Percentiles rank a stretch among this genome's conserved stretches.
phyloP scores from a whole-genome alignment of 441 rosid genomes.

The Erysimum cheiri region DNA sequence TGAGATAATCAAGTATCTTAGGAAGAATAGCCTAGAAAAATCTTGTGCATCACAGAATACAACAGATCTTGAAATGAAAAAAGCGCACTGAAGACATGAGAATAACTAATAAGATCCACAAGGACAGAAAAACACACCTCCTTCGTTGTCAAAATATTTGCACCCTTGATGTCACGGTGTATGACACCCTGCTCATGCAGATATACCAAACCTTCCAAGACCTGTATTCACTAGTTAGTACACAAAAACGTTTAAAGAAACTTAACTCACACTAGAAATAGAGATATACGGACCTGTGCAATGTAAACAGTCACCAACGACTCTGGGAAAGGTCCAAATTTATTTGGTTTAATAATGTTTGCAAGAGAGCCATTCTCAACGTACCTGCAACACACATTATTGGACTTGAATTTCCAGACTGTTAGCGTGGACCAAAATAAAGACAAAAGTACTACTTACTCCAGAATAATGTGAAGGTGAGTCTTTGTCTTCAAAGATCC shows the following conservation, averaged over 20 bases:
- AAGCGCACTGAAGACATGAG: constrained; percentile 2
- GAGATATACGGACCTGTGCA: constrained; percentile 78
- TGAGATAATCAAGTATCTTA: constrained; percentile 34
- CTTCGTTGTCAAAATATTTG: constrained; percentile 95
- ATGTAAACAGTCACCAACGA: constrained; percentile 96
- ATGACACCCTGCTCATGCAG: constrained; percentile 99
- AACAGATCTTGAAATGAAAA: constrained; percentile 23
- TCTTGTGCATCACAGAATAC: constrained; percentile 19
- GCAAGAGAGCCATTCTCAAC: constrained; percentile 99
- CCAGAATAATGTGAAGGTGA: constrained; percentile 98
- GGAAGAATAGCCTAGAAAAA: constrained; percentile 31
- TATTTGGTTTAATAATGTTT: constrained; percentile 97
- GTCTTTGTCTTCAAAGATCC: constrained; percentile 94
- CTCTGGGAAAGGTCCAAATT: constrained; percentile 99
- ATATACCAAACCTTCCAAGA: constrained; percentile 97
- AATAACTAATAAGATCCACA: constrained; percentile 15
- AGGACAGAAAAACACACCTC: constrained; percentile 58
- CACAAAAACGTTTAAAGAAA: constrained; percentile 16
- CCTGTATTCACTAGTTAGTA: constrained; percentile 58
- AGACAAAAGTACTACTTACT: constrained; percentile 62
- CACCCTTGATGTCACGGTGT: constrained; percentile 99
- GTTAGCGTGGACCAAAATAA: constrained; percentile 23
- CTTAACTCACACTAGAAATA: constrained; percentile 35
- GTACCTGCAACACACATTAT: constrained; percentile 61
- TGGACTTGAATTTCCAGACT: constrained; percentile 29